A percentile compares a stretch with the other conserved stretches of the same genome.
Evolutionary conservation across 2,329 filamentous ascomycete genomes (phyloP).

Genomic region (Hypoxylon sp.): DNA sequence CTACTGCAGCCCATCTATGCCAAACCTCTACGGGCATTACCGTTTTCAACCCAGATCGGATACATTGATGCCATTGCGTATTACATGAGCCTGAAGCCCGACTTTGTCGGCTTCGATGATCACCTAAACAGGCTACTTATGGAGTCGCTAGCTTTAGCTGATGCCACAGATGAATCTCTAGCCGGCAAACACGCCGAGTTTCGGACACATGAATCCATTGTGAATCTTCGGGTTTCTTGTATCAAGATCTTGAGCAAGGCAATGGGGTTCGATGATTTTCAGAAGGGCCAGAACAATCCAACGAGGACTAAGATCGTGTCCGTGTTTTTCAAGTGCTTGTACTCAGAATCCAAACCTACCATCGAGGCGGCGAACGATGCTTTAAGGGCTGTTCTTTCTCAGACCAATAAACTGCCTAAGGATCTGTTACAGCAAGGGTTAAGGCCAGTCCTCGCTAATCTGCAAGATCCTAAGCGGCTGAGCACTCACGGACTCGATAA

Average conservation of each 20-base stretch:
- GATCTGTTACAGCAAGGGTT: slow-evolving; percentile 95
- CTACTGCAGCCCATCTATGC: slow-evolving; percentile 93
- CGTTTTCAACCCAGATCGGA: slow-evolving; percentile 95
- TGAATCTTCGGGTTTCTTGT: slow-evolving; percentile 91
- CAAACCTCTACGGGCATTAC: slow-evolving; percentile 91
- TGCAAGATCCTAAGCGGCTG: slow-evolving; percentile 92
- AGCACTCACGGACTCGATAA: slow-evolving; percentile 92
- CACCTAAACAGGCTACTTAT: slow-evolving; percentile 89
- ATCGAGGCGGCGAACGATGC: slow-evolving; percentile 95
- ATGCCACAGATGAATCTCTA: slow-evolving; percentile 92
- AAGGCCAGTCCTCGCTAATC: slow-evolving; percentile 93
- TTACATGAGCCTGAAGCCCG: slow-evolving; percentile 87
- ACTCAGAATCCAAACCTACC: slow-evolving; percentile 91
- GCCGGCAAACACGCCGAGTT: slow-evolving; percentile 95
- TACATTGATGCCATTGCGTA: slow-evolving; percentile 99
- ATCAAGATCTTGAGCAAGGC: slow-evolving; percentile 93
- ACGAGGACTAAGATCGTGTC: slow-evolving; percentile 82
- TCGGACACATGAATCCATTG: slow-evolving; percentile 93
- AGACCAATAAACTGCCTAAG: slow-evolving; percentile 93
- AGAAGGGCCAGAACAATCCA: slow-evolving; percentile 77
- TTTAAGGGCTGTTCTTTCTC: slow-evolving; percentile 85
- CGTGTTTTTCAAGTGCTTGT: slow-evolving; percentile 98
- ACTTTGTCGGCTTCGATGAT: slow-evolving; percentile 93
- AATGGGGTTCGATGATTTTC: slow-evolving; percentile 93
- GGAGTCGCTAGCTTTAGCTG: slow-evolving; percentile 92